Evolutionary conservation across 768 basidiomycete genomes (phyloP).

Genomic region (Xanthoconium stramineum): DNA sequence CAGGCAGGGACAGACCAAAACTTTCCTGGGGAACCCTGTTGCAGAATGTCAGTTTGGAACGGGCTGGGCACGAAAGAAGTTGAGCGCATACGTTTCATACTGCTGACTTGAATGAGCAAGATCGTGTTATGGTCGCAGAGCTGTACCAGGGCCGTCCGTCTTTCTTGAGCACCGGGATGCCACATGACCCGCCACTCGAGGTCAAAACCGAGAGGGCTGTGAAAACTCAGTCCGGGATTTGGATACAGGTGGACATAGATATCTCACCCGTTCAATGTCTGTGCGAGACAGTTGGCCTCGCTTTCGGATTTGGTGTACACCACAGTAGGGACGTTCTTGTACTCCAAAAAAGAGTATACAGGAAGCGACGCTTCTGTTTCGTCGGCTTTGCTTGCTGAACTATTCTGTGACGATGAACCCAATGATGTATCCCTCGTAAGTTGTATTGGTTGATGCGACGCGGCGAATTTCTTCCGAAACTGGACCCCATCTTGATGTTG

Average conservation of each 20-base stretch:
- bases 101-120: constrained; percentile 46
- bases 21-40: constrained; percentile 42
- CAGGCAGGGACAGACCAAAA: constrained; percentile 30
- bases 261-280: constrained; percentile 36
- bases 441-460: neutral
- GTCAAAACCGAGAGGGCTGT: constrained; percentile 49
- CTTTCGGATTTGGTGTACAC: constrained; percentile 41
- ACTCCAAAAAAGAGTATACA: constrained; percentile 39
- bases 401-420: constrained; percentile 4
- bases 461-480: neutral
- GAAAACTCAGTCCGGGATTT: neutral
- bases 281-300: constrained; percentile 40
- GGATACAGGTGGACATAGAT: neutral
- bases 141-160: constrained; percentile 45
- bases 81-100: constrained; percentile 40
- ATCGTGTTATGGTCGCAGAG: constrained; percentile 42
- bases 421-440: neutral
- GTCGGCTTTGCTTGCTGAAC: neutral
- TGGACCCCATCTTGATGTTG: neutral
- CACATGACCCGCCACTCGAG: constrained; percentile 46
- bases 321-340: constrained; percentile 27
- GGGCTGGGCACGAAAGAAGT: neutral
- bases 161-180: constrained; percentile 29
- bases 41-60: neutral
- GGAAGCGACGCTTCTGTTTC: constrained; percentile 21